These are phyloP conservation scores for Agaricus subrufescens DNA, from an alignment of 768 basidiomycete genomes.

Conservation along the genomic window DNA sequence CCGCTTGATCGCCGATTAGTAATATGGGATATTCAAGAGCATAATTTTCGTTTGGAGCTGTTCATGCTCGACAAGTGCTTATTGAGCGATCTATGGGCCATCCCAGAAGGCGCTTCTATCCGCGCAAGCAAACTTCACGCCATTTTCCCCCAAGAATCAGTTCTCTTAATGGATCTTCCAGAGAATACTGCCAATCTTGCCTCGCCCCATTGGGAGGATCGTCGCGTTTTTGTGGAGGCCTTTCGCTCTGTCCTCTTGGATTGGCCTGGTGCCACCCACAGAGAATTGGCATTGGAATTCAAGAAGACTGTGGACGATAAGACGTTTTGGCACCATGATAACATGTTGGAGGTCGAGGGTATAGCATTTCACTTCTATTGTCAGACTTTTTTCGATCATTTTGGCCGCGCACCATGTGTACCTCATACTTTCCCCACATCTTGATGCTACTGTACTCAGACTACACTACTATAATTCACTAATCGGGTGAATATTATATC, in stretches of 20 bases:
- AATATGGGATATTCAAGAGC: conserved; percentile 15
- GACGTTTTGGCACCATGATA: neutral
- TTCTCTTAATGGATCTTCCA: neutral
- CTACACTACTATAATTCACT: neutral
- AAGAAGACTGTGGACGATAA: neutral
- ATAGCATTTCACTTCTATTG: neutral
- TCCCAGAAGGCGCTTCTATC: neutral
- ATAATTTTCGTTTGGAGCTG: conserved; percentile 14
- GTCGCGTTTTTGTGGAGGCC: neutral
- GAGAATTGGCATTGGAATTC: neutral
- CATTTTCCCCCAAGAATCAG: neutral
- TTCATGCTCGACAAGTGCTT: conserved; percentile 9
- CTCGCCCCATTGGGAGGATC: neutral
- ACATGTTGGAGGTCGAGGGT: neutral
- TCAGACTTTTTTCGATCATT: neutral
- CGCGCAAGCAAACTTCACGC: neutral
- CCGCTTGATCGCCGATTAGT: neutral
- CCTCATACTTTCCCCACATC: neutral
- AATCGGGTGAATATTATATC: too few species aligned
- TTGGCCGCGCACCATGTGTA: neutral
- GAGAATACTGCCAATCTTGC: neutral
- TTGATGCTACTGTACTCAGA: neutral
- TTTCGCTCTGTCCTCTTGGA: neutral
- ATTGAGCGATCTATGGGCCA: neutral
- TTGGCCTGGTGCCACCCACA: neutral